Conservation (phyloP, 2,329 filamentous ascomycete species). For the Arthroderma uncinatum region DNA sequence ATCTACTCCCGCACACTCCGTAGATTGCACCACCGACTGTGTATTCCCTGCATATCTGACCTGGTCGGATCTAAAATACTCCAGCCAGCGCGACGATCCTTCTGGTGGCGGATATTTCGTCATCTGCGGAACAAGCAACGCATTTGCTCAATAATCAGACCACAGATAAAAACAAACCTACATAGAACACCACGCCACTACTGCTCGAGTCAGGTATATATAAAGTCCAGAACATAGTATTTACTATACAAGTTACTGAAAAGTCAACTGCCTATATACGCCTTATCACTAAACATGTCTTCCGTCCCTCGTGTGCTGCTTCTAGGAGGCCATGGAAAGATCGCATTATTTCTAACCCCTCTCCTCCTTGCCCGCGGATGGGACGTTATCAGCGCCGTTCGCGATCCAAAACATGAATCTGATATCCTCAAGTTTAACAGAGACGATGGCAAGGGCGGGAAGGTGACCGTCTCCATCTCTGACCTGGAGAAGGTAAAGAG, state of each 20-base stretch:
- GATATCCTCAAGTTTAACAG: slow-evolving; percentile 52
- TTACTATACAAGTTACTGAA: neutral
- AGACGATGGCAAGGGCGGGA: slow-evolving; percentile 45
- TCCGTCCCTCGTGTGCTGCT: slow-evolving; percentile 48
- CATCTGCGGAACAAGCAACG: neutral
- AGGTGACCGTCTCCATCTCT: slow-evolving; percentile 56
- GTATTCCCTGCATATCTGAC: too few relatives aligned
- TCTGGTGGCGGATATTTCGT: neutral
- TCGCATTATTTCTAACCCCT: slow-evolving; percentile 63
- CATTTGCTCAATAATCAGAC: neutral
- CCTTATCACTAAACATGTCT: slow-evolving; percentile 4
- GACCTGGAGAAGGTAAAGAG: slow-evolving; percentile 61
- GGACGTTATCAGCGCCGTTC: slow-evolving; percentile 68
- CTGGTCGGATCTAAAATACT: neutral
- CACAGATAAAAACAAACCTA: neutral
- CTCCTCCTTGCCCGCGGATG: slow-evolving; percentile 63
- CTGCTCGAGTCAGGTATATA: neutral
- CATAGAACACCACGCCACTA: neutral
- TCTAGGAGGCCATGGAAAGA: slow-evolving; percentile 71
- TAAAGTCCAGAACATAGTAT: neutral
- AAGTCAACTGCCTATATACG: neutral
- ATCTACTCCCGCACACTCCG: too few relatives aligned
- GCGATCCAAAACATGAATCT: slow-evolving; percentile 55
- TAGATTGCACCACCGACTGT: too few relatives aligned
- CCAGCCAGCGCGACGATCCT: too few relatives aligned